Evolutionary conservation across 441 rosid species (phyloP), one percentile per base, ranked within the genome.

Genomic region (Pelargonium cotyledonis): DNA sequence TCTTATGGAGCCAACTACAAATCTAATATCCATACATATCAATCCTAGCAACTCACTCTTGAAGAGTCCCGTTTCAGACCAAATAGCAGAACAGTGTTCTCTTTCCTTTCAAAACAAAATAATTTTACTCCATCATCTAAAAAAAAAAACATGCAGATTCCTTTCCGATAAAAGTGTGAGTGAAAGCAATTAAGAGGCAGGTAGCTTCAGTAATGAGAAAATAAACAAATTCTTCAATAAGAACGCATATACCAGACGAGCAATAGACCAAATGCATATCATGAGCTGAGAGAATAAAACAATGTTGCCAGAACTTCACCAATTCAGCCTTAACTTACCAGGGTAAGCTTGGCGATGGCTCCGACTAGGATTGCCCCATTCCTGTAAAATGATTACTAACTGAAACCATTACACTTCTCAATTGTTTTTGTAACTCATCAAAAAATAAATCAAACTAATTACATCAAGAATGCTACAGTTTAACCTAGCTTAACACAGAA

Each of bases 1-100:
- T 16, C 11, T 57, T 19, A 57, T 18, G 23, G 8, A 57, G 63
- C 63, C 63, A 57, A 8, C 19, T 57, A 8, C 23, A 57, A 57
- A 19, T 57, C 26, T 57, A 57, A 53, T 1, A 53, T 18, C 19
- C 60, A 15, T 53, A 53, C 23, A 15, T 53, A 53, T 40, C 31
- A 57, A 57, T 57, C 63, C 63, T 16, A 57, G 31, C 31, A 57
- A 57, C 63, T 57, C 63, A 57, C 63, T 57, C 29, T 8, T 19
- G 19, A 57, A 16, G 60, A 53, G 60, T 57, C 63, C 29, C 63
- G 8, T 57, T 57, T 57, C 4, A 19, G 29, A 57, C 63, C 63
- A 18, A 57, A 57, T 57, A 12, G 19, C 10, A 57, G 14, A 46
- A 9, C 51, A 46, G 5, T 46, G 2, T 46, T 46, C 51, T 46